Base-by-base conservation (phyloP, 2,329 filamentous ascomycete genomes). In the Aureobasidium sp. region DNA sequence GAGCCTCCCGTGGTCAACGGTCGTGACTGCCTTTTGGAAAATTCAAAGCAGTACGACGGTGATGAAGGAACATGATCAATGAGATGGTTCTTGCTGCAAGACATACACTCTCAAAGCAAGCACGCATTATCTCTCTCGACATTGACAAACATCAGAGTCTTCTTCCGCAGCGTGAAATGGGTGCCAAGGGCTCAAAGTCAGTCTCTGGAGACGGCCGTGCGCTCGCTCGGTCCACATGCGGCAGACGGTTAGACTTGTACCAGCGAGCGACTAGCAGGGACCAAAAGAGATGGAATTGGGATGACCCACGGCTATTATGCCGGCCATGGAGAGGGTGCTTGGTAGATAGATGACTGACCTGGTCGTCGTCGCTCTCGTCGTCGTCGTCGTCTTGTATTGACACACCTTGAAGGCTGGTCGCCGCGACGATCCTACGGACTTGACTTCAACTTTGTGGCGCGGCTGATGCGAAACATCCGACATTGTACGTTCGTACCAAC, bases 241-340 rank as follows among this genome's bases (percentile, higher is more conserved):
- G 55, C n/a, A 47, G 55, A 58, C 55, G 42, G 55, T 58, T 58
- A 25, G 55, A 41, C 31, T 58, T 27, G 55, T 58, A 58, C 55
- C 55, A 47, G 29, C 27, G 31, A 37, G 4, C 29, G 47, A 47
- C 55, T 58, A 58, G 55, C 55, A 36, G 41, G 14, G n/a, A 29
- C 17, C 42, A 47, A 7, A 29, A 27, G n/a, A 15, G 41, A n/a
- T 34, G 39, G 42, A 58, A 47, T 58, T 56, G 52, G 41, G 6
- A 58, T 47, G 34, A 25, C 22, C 55, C 34, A 58, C 55, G 55
- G 55, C 17, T 45, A 17, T 37, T 2, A 58, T 47, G 55, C 29
- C 55, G n/a, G 55, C 5, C 41, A 39, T 47, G 55, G n/a, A 4
- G 25, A 37, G 29, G 42, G 12, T 34, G 12, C 31, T 34, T 34